phyloP scores from a whole-genome alignment of 2,329 filamentous ascomycete species.

The Claviceps humidiphila region DNA sequence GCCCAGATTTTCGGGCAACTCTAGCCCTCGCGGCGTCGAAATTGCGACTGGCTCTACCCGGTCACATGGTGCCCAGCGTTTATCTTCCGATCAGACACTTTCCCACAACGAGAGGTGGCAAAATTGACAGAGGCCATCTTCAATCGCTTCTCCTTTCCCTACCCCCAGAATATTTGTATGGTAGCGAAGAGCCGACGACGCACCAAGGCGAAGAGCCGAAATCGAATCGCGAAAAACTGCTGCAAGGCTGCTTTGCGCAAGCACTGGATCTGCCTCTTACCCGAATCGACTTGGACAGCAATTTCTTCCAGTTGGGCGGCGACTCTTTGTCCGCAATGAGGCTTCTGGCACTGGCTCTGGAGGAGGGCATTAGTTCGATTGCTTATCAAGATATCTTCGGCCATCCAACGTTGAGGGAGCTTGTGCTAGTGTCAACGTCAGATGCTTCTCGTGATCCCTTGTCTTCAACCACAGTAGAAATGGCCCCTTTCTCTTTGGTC shows the following conservation, averaged over 20 bases:
- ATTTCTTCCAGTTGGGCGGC: slow-evolving; percentile 29
- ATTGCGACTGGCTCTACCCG: not conserved
- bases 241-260: not conserved
- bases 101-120: not conserved
- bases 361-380: not conserved
- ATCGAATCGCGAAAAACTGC: not conserved
- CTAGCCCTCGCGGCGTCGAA: not conserved
- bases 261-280: slow-evolving; percentile 13
- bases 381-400: slow-evolving; percentile 1
- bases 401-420: slow-evolving; percentile 3
- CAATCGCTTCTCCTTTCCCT: not conserved
- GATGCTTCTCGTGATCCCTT: not conserved
- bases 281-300: slow-evolving; percentile 17
- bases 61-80: not conserved
- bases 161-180: not conserved
- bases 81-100: not conserved
- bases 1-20: not conserved
- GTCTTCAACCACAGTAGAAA: not conserved
- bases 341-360: slow-evolving; percentile 15
- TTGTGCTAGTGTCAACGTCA: not conserved
- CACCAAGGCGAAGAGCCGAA: not conserved
- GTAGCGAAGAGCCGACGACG: not conserved
- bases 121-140: not conserved
- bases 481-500: not conserved
- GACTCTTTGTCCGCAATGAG: slow-evolving; percentile 33